A percentile compares a stretch with the other conserved stretches of the same genome.
phyloP scores from a whole-genome alignment of 2,329 filamentous ascomycete genomes.

The Sarocladiaceae sp. region DNA sequence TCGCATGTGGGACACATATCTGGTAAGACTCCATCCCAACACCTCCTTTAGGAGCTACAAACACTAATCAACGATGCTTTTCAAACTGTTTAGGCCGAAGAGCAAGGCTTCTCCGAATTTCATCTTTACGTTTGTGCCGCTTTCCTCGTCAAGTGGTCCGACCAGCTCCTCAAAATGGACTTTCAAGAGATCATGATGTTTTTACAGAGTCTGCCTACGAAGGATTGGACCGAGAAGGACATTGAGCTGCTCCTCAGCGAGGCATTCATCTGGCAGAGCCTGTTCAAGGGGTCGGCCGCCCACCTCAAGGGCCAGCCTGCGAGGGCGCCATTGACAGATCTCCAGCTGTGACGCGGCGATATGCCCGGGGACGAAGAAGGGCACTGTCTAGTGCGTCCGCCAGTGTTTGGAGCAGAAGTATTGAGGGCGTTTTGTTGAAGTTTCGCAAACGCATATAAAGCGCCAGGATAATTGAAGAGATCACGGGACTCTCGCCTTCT shows the following conservation, averaged over 20 bases:
- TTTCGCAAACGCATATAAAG: slow-evolving; percentile 8
- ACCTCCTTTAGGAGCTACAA: not conserved
- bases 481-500: too few relatives aligned
- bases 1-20: slow-evolving; percentile 98
- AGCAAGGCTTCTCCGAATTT: slow-evolving; percentile 96
- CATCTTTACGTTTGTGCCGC: slow-evolving; percentile 97
- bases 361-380: not conserved
- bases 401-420: too few relatives aligned
- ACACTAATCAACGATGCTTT: not conserved
- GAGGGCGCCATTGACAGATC: slow-evolving; percentile 27
- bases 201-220: slow-evolving; percentile 85
- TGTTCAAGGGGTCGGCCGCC: slow-evolving; percentile 90
- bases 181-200: slow-evolving; percentile 99
- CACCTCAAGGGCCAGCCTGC: slow-evolving; percentile 60
- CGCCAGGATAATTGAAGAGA: slow-evolving; percentile 3
- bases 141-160: slow-evolving; percentile 97
- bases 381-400: too few relatives aligned
- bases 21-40: slow-evolving; percentile 53
- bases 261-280: slow-evolving; percentile 96
- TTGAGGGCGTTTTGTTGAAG: too few relatives aligned
- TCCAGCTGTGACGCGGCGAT: slow-evolving; percentile 25
- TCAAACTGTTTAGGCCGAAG: slow-evolving; percentile 65
- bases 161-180: slow-evolving; percentile 92
- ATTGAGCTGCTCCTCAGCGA: slow-evolving; percentile 93
- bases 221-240: slow-evolving; percentile 95